phyloP scores from a whole-genome alignment of 1,139 yeast species.

The Suhomyces bribrorum region DNA sequence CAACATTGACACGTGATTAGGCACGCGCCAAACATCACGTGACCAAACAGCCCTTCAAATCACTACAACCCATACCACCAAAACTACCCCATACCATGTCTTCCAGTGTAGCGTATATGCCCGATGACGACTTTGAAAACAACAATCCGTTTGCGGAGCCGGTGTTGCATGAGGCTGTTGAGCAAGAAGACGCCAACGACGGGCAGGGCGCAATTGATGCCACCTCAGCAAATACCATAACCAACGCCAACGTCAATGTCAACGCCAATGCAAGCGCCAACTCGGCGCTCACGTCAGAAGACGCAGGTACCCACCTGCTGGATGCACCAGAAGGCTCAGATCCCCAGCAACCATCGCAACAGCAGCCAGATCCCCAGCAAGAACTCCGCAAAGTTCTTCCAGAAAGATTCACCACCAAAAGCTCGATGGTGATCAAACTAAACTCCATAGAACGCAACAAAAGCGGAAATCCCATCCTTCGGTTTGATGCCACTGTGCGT shows the following conservation, averaged over 20 bases:
- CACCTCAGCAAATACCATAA: too few relatives aligned
- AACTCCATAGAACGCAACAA: constrained; percentile 42
- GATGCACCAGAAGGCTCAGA: neutral
- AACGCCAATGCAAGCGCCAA: too few relatives aligned
- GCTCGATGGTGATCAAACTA: constrained; percentile 31
- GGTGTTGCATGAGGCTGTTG: constrained; percentile 1
- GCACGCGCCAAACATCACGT: neutral
- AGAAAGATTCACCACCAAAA: constrained; percentile 46
- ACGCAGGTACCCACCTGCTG: too few relatives aligned
- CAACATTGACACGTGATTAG: neutral
- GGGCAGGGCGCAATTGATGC: neutral
- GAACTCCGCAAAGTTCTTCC: constrained; percentile 52
- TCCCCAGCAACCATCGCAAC: neutral
- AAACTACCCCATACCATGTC: constrained; percentile 36
- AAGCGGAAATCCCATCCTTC: constrained; percentile 46
- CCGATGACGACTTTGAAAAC: constrained; percentile 60
- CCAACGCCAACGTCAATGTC: too few relatives aligned
- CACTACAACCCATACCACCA: neutral
- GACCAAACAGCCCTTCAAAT: neutral
- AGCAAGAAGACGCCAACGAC: neutral
- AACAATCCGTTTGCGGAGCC: constrained; percentile 62
- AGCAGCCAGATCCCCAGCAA: constrained; percentile 26
- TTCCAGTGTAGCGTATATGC: constrained; percentile 61
- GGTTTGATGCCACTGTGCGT: constrained; percentile 40
- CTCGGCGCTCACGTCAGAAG: too few relatives aligned